Base-by-base conservation (phyloP, 2,329 filamentous ascomycete species). In the Phyllosticta capitalensis region DNA sequence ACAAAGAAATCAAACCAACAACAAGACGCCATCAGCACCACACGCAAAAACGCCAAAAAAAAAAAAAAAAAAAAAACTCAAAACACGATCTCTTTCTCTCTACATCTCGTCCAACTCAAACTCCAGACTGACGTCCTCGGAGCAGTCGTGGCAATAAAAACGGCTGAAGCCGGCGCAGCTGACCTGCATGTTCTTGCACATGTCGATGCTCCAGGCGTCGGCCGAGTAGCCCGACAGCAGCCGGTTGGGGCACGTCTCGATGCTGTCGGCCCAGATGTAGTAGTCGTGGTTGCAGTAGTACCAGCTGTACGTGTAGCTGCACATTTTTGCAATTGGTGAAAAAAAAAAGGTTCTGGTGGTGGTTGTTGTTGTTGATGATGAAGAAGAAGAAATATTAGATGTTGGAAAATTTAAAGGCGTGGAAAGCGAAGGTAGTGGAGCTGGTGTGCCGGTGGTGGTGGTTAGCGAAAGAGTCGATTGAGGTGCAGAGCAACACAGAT, bases 221-320 rank as follows among this genome's bases (percentile, higher is more conserved):
- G 74, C 75, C 2, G 75, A 77, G 67, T 79, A 77, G 61, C 75
- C 72, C 19, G 71, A 74, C 21, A 79, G 71, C 6, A 75, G 73
- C 19, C 76, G 73, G 57, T 73, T 74, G 9, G 66, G 68, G 68
- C 76, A 78, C 62, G 76, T 70, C 65, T 79, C 76, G 61, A 78
- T 72, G 58, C 66, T 72, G 68, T 78, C 73, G 61, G 71, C 67
- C 70, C 75, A 74, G 67, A 78, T 77, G 67, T 76, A 78, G 68
- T 76, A 76, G 65, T 76, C 75, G 67, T 76, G 75, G 67, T 76
- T 76, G 68, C 76, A 78, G 67, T 74, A 75, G 66, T 78, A 78
- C 71, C 74, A 75, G 30, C 71, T 72, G 65, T 78, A 78, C 10
- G 75, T 76, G 67, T 78, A 78, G 45, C 67, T 70, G 65, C 76